Base-by-base conservation (phyloP, 2,329 filamentous ascomycete genomes). In the Botryotinia convoluta region DNA sequence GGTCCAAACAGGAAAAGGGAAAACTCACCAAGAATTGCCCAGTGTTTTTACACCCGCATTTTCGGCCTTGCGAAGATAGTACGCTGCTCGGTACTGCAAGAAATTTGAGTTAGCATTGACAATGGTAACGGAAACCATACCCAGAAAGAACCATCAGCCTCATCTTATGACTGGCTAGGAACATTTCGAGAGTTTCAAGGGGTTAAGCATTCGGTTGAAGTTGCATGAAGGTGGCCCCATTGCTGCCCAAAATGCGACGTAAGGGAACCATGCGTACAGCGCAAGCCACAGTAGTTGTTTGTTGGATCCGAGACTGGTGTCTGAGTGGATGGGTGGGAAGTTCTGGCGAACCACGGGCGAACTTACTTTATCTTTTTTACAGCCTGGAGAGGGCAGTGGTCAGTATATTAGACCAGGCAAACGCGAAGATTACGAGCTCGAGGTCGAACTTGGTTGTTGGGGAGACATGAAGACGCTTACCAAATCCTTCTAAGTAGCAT, bases 401-500 rank as follows among this genome's bases (percentile, higher is more conserved):
- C 44, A 71, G 69, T 45, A 71, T 65, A 37, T 44, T 64, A 63
- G 45, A 65, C 57, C 44, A 71, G 71, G 71, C 71, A 69, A 60
- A 72, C 54, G 32, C 20, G 32, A 72, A 42, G 29, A 32, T 69
- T 61, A 69, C 63, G 63, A 69, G 62, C 44, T 72, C 29, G 16
- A 57, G 26, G 2, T 68, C 18, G 64, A 32, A 68, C 32, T 57
- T 68, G 65, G 65, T 42, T 67, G 64, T 26, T 42, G 48, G 70
- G 29, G 51, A 44, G 45, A 48, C 32, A 37, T 22, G 29, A 22
- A 54, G 44, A 51, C 10, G 39, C 71, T 72, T 61, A 72, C 96
- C 96, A 83, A 97, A 97, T n/a, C 96, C 96, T 81, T 98, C 92
- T 42, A 97, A 83, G 86, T 96, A 98, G 85, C 96, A 99, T 94